Percentiles rank a stretch among this genome's conserved stretches.
These are phyloP conservation scores for Gossypium schwendimanii DNA, from an alignment of 441 rosid genomes.

Conservation along the genomic window DNA sequence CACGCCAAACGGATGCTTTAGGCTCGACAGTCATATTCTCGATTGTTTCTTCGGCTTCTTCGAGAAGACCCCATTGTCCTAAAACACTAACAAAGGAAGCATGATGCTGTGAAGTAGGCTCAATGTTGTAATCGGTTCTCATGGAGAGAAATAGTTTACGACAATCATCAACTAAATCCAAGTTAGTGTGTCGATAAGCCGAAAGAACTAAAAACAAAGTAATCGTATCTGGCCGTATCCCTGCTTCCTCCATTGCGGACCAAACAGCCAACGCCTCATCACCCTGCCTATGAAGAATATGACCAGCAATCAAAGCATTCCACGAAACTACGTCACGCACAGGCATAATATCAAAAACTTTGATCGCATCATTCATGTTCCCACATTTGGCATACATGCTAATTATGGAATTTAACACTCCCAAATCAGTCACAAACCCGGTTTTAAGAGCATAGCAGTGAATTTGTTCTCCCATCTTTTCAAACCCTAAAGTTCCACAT, in stretches of 20 bases:
- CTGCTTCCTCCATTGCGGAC: slow-evolving; percentile 42
- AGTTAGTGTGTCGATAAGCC: slow-evolving; percentile 47
- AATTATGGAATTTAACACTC: slow-evolving; percentile 53
- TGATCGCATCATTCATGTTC: slow-evolving; percentile 36
- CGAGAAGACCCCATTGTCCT: slow-evolving; percentile 70
- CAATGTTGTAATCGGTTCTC: slow-evolving; percentile 34
- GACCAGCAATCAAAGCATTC: slow-evolving; percentile 66
- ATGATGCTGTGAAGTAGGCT: slow-evolving; percentile 66
- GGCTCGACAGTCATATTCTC: slow-evolving; percentile 47
- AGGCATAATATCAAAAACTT: slow-evolving; percentile 45
- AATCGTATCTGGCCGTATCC: slow-evolving; percentile 45
- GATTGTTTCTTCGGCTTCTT: slow-evolving; percentile 64
- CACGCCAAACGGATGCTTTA: slow-evolving; percentile 50
- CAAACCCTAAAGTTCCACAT: slow-evolving; percentile 70
- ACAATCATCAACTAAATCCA: slow-evolving; percentile 45
- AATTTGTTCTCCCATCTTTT: slow-evolving; percentile 61
- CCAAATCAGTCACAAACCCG: slow-evolving; percentile 38
- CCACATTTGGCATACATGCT: slow-evolving; percentile 73
- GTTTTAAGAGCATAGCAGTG: slow-evolving; percentile 58
- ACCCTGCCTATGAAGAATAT: slow-evolving; percentile 66
- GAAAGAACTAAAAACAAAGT: slow-evolving; percentile 47
- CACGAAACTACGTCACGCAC: slow-evolving; percentile 54
- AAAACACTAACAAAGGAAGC: slow-evolving; percentile 58
- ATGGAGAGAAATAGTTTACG: slow-evolving; percentile 49
- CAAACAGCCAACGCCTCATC: slow-evolving; percentile 49